A percentile compares a stretch with the other conserved stretches of the same genome.
phyloP scores from a whole-genome alignment of 176 grass and related monocot species.

The Elymus sibiricus region DNA sequence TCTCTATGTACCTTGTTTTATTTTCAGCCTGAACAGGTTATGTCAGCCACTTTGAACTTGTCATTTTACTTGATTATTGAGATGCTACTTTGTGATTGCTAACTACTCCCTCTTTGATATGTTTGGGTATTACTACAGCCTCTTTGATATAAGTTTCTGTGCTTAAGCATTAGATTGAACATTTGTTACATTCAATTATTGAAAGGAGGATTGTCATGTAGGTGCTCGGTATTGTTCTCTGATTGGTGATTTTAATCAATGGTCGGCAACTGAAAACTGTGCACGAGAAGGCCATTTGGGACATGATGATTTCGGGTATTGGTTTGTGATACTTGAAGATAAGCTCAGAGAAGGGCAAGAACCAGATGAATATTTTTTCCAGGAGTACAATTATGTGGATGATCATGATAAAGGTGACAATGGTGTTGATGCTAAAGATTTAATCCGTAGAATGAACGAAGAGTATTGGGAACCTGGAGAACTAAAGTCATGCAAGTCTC shows the following conservation, averaged over 20 bases:
- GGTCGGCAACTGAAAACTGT: slow-evolving; percentile 64
- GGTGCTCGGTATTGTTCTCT: slow-evolving; percentile 88
- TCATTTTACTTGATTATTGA: background rate
- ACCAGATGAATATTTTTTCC: slow-evolving; percentile 84
- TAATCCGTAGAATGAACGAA: slow-evolving; percentile 63
- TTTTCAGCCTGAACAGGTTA: background rate
- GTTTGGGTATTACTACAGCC: background rate
- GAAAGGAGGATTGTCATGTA: slow-evolving; percentile 34
- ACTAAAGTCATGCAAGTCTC: slow-evolving; percentile 48
- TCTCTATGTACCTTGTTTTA: background rate
- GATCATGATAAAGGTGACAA: slow-evolving; percentile 97
- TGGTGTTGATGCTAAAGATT: slow-evolving; percentile 66
- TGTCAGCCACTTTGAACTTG: slow-evolving; percentile 7
- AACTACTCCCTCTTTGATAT: background rate
- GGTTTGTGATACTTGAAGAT: slow-evolving; percentile 90
- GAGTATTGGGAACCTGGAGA: slow-evolving; percentile 96
- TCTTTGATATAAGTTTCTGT: slow-evolving; percentile 6
- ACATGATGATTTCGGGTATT: slow-evolving; percentile 98
- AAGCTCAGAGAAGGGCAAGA: slow-evolving; percentile 84
- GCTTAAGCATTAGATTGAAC: background rate
- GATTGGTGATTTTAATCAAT: slow-evolving; percentile 90
- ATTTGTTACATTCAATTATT: slow-evolving; percentile 18
- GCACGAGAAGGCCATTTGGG: slow-evolving; percentile 91
- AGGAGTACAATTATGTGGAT: slow-evolving; percentile 92
- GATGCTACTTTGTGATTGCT: slow-evolving; percentile 2